phyloP scores from a whole-genome alignment of 2,329 filamentous ascomycete species.

The Neofusicoccum cordaticola region DNA sequence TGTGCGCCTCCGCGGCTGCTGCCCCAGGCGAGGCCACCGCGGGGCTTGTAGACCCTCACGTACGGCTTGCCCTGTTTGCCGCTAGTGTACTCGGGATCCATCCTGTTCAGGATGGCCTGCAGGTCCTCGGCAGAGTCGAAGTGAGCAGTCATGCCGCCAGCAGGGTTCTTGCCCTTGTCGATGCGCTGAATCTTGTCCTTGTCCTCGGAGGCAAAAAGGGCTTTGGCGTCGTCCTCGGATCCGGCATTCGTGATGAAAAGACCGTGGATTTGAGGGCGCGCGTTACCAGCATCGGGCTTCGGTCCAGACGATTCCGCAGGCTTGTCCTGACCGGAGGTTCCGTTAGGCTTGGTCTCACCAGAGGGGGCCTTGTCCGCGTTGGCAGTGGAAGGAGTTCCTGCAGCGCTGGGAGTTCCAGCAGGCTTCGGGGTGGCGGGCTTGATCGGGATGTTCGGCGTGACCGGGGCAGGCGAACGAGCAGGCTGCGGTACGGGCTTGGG shows the following conservation, averaged over 20 bases:
- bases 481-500: slow-evolving; percentile 35
- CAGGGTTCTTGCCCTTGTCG: slow-evolving; percentile 63
- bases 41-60: slow-evolving; percentile 78
- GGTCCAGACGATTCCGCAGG: slow-evolving; percentile 31
- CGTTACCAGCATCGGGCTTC: slow-evolving; percentile 49
- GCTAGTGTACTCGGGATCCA: slow-evolving; percentile 71
- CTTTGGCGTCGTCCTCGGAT: slow-evolving; percentile 76
- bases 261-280: slow-evolving; percentile 64
- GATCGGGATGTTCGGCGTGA: slow-evolving; percentile 42
- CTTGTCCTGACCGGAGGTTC: slow-evolving; percentile 44
- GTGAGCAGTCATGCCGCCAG: slow-evolving; percentile 72
- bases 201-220: slow-evolving; percentile 81
- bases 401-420: slow-evolving; percentile 31
- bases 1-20: slow-evolving; percentile 62
- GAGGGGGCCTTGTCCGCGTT: slow-evolving; percentile 38
- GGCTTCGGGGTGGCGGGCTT: slow-evolving; percentile 53
- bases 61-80: slow-evolving; percentile 76
- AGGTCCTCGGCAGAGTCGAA: slow-evolving; percentile 80
- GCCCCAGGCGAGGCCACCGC: slow-evolving; percentile 47
- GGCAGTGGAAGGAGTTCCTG: slow-evolving; percentile 13
- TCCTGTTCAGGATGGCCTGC: slow-evolving; percentile 70
- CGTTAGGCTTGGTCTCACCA: slow-evolving; percentile 49
- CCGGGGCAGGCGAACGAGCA: slow-evolving; percentile 41
- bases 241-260: slow-evolving; percentile 88
- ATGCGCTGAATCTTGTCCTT: slow-evolving; percentile 69